Conservation (phyloP, 495 filamentous ascomycete species). For the Aspergillus ostianus region DNA sequence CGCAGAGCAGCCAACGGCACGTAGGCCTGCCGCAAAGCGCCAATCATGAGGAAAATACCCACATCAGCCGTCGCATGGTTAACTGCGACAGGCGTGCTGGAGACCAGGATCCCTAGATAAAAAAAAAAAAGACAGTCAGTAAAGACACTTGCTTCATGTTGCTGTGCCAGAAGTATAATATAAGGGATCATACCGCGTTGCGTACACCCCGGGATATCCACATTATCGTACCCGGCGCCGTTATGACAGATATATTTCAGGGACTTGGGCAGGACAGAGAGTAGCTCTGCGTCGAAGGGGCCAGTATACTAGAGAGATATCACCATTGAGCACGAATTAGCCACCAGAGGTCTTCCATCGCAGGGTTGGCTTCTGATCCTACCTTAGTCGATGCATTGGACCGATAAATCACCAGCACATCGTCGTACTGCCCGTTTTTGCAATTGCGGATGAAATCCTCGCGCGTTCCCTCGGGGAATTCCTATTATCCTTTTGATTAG, state of each 20-base stretch:
- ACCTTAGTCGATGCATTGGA: constrained; percentile 60
- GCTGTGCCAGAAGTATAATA: background rate
- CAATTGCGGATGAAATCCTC: constrained; percentile 53
- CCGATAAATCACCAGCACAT: constrained; percentile 57
- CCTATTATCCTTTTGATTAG: constrained; percentile 28
- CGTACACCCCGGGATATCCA: constrained; percentile 70
- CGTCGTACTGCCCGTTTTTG: constrained; percentile 53
- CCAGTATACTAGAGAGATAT: constrained; percentile 49
- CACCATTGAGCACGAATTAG: too few species aligned
- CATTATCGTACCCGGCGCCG: constrained; percentile 82
- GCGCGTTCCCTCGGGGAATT: constrained; percentile 52
- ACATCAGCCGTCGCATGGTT: constrained; percentile 71
- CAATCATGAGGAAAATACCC: constrained; percentile 70
- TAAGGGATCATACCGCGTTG: constrained; percentile 26
- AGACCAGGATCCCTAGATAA: constrained; percentile 55
- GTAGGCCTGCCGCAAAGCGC: constrained; percentile 64
- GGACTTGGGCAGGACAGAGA: constrained; percentile 59
- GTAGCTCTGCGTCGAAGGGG: constrained; percentile 57
- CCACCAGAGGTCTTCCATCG: background rate
- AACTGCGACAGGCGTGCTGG: constrained; percentile 66
- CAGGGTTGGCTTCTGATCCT: constrained; percentile 6
- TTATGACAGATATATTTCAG: constrained; percentile 82
- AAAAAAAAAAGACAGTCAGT: background rate
- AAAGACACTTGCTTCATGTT: background rate
- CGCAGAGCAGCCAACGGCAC: constrained; percentile 60